Evolutionary conservation across 176 grass and related monocot genomes (phyloP).

Genomic region (Dactylis glomerata): DNA sequence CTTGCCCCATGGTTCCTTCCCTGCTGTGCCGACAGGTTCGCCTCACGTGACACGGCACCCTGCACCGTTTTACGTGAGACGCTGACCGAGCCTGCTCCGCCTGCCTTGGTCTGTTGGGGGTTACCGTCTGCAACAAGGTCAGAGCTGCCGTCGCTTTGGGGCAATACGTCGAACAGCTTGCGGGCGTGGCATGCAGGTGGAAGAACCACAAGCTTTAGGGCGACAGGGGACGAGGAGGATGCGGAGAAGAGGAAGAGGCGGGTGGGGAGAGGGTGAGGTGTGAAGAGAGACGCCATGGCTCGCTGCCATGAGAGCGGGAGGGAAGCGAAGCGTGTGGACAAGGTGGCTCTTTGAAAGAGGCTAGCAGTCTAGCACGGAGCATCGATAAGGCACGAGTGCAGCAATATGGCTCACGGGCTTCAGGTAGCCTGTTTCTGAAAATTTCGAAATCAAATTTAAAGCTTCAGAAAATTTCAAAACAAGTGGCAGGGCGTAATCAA

Average conservation of each 20-base stretch:
- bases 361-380: background rate
- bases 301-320: slow-evolving; percentile 34
- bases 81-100: background rate
- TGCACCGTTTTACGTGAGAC: background rate
- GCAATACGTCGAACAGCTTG: slow-evolving; percentile 17
- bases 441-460: no score
- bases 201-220: background rate
- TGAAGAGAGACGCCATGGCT: slow-evolving; percentile 37
- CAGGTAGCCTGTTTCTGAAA: no score
- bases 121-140: background rate
- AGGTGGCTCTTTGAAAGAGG: background rate
- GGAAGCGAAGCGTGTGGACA: background rate
- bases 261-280: background rate
- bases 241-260: background rate
- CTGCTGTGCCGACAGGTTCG: background rate
- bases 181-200: background rate
- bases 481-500: no score
- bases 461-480: no score
- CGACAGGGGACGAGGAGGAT: background rate
- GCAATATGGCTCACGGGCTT: no score
- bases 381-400: no score
- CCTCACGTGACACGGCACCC: background rate
- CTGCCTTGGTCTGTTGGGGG: background rate
- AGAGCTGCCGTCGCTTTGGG: background rate
- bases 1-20: background rate